These are phyloP conservation scores for Clonostachys rosea DNA, from an alignment of 2,329 filamentous ascomycete species.

Conservation along the genomic window DNA sequence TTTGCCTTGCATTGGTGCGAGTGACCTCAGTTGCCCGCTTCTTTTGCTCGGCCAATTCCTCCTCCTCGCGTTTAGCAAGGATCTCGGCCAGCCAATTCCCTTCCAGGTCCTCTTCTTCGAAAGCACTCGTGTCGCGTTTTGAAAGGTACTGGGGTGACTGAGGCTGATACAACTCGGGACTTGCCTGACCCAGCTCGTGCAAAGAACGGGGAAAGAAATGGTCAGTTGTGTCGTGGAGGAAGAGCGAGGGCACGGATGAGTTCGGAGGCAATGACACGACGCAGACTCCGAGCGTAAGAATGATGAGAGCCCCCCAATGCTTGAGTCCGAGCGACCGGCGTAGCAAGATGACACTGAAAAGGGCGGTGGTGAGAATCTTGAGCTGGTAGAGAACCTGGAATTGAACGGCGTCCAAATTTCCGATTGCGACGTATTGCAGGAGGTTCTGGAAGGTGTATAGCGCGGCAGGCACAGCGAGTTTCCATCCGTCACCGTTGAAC, in stretches of 20 bases:
- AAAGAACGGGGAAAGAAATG: slow-evolving; percentile 75
- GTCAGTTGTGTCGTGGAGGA: slow-evolving; percentile 59
- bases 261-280: slow-evolving; percentile 59
- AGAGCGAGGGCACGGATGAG: slow-evolving; percentile 39
- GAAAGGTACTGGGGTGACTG: background rate
- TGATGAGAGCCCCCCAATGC: slow-evolving; percentile 75
- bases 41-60: too few relatives aligned
- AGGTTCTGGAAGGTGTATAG: slow-evolving; percentile 91
- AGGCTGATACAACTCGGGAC: slow-evolving; percentile 8
- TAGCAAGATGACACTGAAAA: slow-evolving; percentile 80
- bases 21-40: too few relatives aligned
- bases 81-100: too few relatives aligned
- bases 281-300: slow-evolving; percentile 77
- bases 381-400: slow-evolving; percentile 94
- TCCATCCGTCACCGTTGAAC: slow-evolving; percentile 91
- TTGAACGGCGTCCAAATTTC: slow-evolving; percentile 85
- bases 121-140: too few relatives aligned
- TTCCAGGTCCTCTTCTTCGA: too few relatives aligned
- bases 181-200: slow-evolving; percentile 64
- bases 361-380: slow-evolving; percentile 85
- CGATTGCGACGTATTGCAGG: slow-evolving; percentile 88
- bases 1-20: background rate
- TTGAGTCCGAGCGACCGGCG: slow-evolving; percentile 64
- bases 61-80: too few relatives aligned
- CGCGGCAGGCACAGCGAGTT: slow-evolving; percentile 81